Evolutionary conservation across 2,329 filamentous ascomycete species (phyloP).

Genomic region (Helicocarpus griseus): DNA sequence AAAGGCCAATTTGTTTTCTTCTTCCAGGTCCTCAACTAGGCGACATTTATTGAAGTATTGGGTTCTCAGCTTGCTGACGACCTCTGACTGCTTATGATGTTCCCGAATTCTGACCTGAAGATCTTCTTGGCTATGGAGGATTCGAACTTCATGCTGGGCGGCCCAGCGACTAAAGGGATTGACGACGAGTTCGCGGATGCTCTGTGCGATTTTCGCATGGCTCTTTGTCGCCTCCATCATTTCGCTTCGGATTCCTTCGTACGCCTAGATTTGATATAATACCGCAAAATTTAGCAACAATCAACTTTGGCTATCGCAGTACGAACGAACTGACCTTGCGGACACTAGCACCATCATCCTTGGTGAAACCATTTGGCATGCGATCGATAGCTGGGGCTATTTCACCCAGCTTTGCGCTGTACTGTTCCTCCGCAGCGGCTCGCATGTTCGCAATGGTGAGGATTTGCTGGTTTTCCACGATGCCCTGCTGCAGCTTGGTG

Average conservation of each 20-base stretch:
- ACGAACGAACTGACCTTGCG: constrained; percentile 71
- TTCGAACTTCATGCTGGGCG: constrained; percentile 81
- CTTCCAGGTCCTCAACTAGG: constrained; percentile 88
- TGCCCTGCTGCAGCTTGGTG: constrained; percentile 90
- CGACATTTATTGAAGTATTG: constrained; percentile 99
- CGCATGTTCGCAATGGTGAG: constrained; percentile 86
- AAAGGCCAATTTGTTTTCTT: constrained; percentile 97
- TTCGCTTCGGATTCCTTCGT: constrained; percentile 82
- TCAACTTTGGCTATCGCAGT: too few relatives aligned
- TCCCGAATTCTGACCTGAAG: constrained; percentile 83
- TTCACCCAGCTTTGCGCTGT: constrained; percentile 68
- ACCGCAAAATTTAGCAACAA: background rate
- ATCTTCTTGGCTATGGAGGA: constrained; percentile 92
- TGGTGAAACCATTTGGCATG: constrained; percentile 67
- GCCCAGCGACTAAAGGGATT: constrained; percentile 93
- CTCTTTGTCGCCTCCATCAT: constrained; percentile 85
- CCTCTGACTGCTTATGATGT: constrained; percentile 83
- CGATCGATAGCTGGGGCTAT: constrained; percentile 77
- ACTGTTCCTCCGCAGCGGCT: constrained; percentile 87
- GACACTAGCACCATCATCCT: constrained; percentile 91
- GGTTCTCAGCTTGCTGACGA: constrained; percentile 84
- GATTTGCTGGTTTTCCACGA: constrained; percentile 89
- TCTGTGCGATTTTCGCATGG: constrained; percentile 92
- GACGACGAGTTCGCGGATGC: constrained; percentile 90
- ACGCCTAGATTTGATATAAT: constrained; percentile 52